phyloP scores from a whole-genome alignment of 2,329 filamentous ascomycete genomes.

The Fusarium concolor region DNA sequence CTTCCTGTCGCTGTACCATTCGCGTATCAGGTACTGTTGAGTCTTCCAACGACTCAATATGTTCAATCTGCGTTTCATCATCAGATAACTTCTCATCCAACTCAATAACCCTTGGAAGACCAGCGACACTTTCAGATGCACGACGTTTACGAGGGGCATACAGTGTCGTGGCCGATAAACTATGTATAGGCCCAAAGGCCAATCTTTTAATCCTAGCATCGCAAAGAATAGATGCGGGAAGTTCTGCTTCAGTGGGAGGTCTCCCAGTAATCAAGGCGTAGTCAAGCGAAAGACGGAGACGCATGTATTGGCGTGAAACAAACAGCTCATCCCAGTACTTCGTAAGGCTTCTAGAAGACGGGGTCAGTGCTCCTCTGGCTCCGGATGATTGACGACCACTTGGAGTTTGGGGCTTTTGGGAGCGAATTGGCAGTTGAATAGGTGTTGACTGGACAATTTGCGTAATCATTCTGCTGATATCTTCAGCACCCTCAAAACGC shows the following conservation, averaged over 20 bases:
- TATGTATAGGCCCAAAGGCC: background rate
- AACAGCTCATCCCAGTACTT: slow-evolving; percentile 15
- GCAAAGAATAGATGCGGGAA: background rate
- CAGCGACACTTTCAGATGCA: slow-evolving; percentile 2
- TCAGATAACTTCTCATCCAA: background rate
- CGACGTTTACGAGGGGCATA: slow-evolving; percentile 1
- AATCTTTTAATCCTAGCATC: background rate
- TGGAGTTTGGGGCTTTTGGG: background rate
- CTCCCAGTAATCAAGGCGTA: slow-evolving; percentile 9
- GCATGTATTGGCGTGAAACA: slow-evolving; percentile 17
- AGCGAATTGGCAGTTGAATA: background rate
- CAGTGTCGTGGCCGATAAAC: background rate
- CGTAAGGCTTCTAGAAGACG: fast-evolving
- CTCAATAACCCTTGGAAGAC: background rate
- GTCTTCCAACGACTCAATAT: fast-evolving
- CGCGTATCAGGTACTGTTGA: fast-evolving
- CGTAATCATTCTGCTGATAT: slow-evolving; percentile 22
- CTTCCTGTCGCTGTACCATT: background rate
- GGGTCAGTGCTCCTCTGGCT: fast-evolving
- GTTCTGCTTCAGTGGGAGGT: background rate
- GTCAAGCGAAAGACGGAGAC: slow-evolving; percentile 10
- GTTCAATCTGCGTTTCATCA: fast-evolving
- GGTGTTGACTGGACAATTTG: slow-evolving; percentile 22
- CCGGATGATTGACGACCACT: background rate
- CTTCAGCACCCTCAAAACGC: slow-evolving; percentile 1